Conservation (phyloP, 345 rosid species). For the Adansonia digitata region DNA sequence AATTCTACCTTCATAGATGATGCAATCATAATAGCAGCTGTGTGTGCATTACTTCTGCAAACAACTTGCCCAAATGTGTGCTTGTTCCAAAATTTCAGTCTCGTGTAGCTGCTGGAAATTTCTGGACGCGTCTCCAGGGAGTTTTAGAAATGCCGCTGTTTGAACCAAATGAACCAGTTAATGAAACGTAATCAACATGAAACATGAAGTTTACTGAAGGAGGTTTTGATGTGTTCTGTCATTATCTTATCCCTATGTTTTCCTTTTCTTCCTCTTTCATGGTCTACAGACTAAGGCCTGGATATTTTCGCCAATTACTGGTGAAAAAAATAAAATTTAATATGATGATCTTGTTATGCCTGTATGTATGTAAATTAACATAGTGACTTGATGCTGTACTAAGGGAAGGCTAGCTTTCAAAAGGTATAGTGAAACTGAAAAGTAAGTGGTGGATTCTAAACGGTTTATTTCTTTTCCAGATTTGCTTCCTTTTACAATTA, state of each 20-base stretch:
- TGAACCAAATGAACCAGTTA: not conserved
- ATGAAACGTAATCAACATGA: not conserved
- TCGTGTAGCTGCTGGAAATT: not conserved
- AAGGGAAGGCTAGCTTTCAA: not conserved
- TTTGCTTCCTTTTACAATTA: not conserved
- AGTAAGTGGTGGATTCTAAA: not conserved
- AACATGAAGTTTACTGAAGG: not conserved
- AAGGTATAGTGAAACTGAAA: not conserved
- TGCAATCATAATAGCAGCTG: not conserved
- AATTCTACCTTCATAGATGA: not conserved
- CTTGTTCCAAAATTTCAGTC: not conserved
- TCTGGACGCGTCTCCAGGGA: not conserved
- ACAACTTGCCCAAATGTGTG: not conserved
- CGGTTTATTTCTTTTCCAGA: not conserved
- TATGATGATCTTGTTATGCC: not conserved
- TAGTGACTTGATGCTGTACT: not conserved
- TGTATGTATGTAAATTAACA: not conserved
- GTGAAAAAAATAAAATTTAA: not conserved
- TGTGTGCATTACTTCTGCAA: not conserved
- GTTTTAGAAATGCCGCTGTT: not conserved
- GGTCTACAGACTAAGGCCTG: not conserved
- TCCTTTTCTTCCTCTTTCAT: not conserved
- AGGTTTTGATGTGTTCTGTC: not conserved
- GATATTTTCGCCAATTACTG: not conserved
- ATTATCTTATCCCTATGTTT: not conserved